Percentiles rank a stretch among this genome's conserved stretches.
phyloP scores from a whole-genome alignment of 2,329 filamentous ascomycete genomes.

The Aphanoascus verrucosus region DNA sequence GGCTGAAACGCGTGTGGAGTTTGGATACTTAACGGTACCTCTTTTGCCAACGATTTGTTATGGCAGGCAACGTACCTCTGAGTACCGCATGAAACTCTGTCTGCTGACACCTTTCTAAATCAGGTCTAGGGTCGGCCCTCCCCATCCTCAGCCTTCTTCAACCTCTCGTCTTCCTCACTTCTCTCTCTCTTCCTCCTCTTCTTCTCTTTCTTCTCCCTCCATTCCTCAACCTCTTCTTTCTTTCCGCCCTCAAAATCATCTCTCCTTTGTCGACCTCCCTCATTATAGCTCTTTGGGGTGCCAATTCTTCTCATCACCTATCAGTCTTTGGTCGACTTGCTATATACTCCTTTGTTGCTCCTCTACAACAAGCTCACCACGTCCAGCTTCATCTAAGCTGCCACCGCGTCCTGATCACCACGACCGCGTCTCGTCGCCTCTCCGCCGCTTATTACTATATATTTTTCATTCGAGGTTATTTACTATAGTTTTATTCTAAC shows the following conservation, averaged over 20 bases:
- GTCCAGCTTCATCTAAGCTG: background rate
- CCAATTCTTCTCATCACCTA: background rate
- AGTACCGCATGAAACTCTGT: background rate
- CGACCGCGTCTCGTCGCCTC: conserved; percentile 7
- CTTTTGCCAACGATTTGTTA: background rate
- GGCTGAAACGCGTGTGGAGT: background rate
- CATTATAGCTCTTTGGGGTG: background rate
- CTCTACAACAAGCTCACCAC: conserved; percentile 4
- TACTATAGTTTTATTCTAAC: conserved; percentile 21
- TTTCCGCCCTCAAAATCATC: background rate
- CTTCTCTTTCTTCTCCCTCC: conserved; percentile 12
- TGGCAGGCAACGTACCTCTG: background rate
- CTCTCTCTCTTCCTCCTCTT: conserved; percentile 15
- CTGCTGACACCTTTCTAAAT: background rate
- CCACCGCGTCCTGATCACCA: background rate
- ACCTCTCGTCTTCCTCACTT: conserved; percentile 13
- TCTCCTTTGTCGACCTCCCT: background rate
- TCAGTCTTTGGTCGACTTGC: background rate
- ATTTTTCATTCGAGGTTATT: conserved; percentile 21
- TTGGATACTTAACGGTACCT: background rate
- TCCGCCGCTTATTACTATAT: conserved; percentile 10
- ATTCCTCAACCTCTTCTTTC: conserved; percentile 11
- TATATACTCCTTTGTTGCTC: background rate
- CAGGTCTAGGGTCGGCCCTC: conserved; percentile 2
- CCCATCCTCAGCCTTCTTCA: conserved; percentile 13